These are phyloP conservation scores for Sporothrix pallida DNA, from an alignment of 2,329 filamentous ascomycete species.

Conservation along the genomic window DNA sequence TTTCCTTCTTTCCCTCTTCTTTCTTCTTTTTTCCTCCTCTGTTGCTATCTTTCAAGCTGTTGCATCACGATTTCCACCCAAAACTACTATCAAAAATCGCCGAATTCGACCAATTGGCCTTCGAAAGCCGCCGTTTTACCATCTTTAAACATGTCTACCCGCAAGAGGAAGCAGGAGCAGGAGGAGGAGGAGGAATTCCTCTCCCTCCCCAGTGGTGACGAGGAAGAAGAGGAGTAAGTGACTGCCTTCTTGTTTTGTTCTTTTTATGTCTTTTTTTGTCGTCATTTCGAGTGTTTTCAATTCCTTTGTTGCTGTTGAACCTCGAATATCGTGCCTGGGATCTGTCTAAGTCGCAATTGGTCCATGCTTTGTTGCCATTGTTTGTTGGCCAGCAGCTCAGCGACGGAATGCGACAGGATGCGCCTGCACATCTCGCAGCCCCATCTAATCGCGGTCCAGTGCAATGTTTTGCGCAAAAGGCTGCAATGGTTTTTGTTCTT, in stretches of 20 bases:
- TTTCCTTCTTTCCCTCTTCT: conserved; percentile 39
- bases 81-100: conserved; percentile 33
- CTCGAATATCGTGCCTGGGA: background rate
- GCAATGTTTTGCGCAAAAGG: background rate
- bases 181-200: conserved; percentile 59
- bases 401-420: conserved; percentile 23
- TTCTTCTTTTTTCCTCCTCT: conserved; percentile 30
- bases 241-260: conserved; percentile 45
- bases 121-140: conserved; percentile 29
- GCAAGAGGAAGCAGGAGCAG: conserved; percentile 61
- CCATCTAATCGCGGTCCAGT: background rate
- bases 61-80: conserved; percentile 7
- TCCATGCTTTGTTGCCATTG: background rate
- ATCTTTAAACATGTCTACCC: conserved; percentile 51
- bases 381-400: background rate
- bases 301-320: background rate
- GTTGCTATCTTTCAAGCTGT: conserved; percentile 28
- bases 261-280: conserved; percentile 30
- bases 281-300: conserved; percentile 33
- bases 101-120: conserved; percentile 29
- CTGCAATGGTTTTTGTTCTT: background rate
- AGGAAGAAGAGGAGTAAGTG: conserved; percentile 61
- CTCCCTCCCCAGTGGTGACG: conserved; percentile 58
- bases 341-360: conserved; percentile 24
- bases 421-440: background rate